Evolutionary conservation across 2,329 filamentous ascomycete species (phyloP), one percentile per base, ranked within the genome.

Genomic region (Alternaria conjuncta): DNA sequence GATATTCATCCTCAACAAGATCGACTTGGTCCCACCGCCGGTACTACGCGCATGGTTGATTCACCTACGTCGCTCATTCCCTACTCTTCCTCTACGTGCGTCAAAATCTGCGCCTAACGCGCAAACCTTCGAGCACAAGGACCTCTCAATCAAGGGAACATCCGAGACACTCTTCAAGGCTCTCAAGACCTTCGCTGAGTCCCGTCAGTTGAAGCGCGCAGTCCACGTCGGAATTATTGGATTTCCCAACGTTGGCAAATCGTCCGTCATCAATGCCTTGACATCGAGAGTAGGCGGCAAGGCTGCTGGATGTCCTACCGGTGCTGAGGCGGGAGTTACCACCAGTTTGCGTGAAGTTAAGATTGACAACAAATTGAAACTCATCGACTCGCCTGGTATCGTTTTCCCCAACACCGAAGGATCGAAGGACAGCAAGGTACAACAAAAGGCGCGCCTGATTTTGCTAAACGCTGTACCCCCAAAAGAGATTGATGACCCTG

Each of bases 191-290:
- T 97, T 92, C 77, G 92, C 94, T 10, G 90, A 92, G 61, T 88
- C 87, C 64, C 92, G 92, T 73, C 90, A 96, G 78, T 84, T 97
- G 70, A 97, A 97, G 86, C 91, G 94, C 60, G 91, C 94, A 57
- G 89, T 97, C 73, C 94, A 92, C 20, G 94, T 97, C 64, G 94
- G 94, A 69, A 92, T 97, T 66, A 96, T 97, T 72, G 94, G 94
- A 26, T 97, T 97, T 80, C 94, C 94, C 73, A 97, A 97, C 79
- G 94, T 97, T 63, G 94, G 94, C 78, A 97, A 97, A 84, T 97
- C 93, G 26, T 97, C 94, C 55, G 93, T 97, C 74, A 97, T 97
- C 86, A 97, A 97, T 80, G 92, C 94, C 15, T 89, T 97, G 60
- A 91, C 93, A 20, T 89, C 92, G 41, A 88, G 93, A 41, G 84